phyloP scores from a whole-genome alignment of 139 green algal species.

The Parachlorella kessleri region DNA sequence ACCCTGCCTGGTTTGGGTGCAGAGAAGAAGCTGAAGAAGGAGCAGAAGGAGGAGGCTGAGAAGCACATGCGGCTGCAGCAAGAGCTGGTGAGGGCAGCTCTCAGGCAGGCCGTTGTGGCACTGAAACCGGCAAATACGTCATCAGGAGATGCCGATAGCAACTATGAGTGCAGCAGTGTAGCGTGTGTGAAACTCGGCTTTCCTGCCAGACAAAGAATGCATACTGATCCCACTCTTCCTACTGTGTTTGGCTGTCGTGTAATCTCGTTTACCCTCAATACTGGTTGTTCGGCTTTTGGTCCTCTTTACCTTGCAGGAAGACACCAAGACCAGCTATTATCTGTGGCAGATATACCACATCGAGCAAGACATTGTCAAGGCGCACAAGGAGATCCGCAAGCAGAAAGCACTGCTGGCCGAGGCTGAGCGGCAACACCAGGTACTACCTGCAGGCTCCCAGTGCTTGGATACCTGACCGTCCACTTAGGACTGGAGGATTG shows the following conservation, averaged over 20 bases:
- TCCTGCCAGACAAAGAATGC: no score
- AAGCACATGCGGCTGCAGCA: slow-evolving; percentile 71
- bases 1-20: no score
- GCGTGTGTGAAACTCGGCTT: no score
- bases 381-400: slow-evolving; percentile 31
- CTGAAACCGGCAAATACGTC: no score
- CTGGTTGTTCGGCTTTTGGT: no score
- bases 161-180: no score
- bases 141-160: no score
- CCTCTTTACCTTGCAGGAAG: slow-evolving; percentile 43
- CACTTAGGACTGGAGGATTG: no score
- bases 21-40: slow-evolving; percentile 93
- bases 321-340: slow-evolving; percentile 55
- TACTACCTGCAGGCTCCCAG: slow-evolving; percentile 18
- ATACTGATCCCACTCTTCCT: no score
- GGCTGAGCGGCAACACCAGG: slow-evolving; percentile 28
- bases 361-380: slow-evolving; percentile 44
- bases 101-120: no score
- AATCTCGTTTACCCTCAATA: background rate
- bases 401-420: slow-evolving; percentile 14
- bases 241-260: background rate
- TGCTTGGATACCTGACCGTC: background rate
- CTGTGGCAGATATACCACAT: slow-evolving; percentile 87
- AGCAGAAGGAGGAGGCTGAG: slow-evolving; percentile 98
- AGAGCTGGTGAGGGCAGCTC: slow-evolving; percentile 71